Evolutionary conservation across 2,329 filamentous ascomycete genomes (phyloP).

Genomic region (Fusarium penzigii): DNA sequence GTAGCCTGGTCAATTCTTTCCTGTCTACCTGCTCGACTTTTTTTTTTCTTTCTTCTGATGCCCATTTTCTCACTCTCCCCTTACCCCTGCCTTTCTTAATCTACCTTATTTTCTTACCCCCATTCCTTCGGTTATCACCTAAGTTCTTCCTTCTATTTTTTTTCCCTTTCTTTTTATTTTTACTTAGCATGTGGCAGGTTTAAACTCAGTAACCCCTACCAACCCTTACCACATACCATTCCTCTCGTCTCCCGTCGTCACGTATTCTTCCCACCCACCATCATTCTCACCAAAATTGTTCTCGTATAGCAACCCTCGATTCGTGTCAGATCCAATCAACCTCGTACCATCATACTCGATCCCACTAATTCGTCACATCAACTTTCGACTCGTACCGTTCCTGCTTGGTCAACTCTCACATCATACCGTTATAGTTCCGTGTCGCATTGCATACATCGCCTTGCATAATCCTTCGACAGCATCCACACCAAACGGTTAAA

Average conservation of each 20-base stretch:
- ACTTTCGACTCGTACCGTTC: not conserved
- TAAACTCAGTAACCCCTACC: no score
- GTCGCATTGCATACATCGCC: not conserved
- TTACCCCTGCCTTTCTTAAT: not conserved
- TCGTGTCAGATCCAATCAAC: not conserved
- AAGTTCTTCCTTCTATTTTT: not conserved
- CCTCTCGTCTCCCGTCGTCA: no score
- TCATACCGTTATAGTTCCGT: not conserved
- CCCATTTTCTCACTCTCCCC: not conserved
- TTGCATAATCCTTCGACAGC: not conserved
- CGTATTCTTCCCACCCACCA: not conserved
- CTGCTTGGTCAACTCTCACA: not conserved
- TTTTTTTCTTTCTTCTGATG: no score
- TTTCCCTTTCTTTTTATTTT: not conserved
- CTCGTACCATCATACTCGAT: not conserved
- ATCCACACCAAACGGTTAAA: not conserved
- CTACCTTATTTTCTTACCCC: not conserved
- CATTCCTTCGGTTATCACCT: not conserved
- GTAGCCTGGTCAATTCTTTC: no score
- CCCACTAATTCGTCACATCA: not conserved
- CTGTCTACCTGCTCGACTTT: no score
- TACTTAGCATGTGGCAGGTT: no score
- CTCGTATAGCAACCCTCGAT: not conserved
- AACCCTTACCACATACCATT: no score
- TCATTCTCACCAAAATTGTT: not conserved